These are phyloP conservation scores for Alternaria atra DNA, from an alignment of 2,329 filamentous ascomycete genomes.

Conservation along the genomic window DNA sequence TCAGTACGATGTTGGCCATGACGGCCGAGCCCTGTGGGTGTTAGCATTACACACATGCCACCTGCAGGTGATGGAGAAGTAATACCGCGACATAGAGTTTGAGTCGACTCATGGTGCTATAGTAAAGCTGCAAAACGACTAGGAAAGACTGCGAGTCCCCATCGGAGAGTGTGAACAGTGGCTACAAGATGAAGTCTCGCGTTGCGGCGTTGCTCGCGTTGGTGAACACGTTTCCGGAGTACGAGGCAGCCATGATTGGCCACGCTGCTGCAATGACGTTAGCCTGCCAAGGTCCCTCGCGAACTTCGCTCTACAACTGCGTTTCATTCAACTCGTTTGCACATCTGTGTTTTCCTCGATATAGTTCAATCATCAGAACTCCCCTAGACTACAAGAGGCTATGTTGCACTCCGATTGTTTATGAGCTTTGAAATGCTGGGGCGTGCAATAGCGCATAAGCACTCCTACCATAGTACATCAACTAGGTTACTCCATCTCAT, in stretches of 20 bases:
- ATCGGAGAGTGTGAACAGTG: constrained; percentile 16
- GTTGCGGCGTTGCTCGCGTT: constrained; percentile 23
- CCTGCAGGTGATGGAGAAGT: neutral
- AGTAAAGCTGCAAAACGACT: constrained; percentile 14
- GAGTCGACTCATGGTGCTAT: constrained; percentile 43
- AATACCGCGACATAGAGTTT: constrained; percentile 48
- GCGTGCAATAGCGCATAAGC: neutral
- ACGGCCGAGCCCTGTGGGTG: constrained; percentile 70
- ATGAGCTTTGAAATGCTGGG: neutral
- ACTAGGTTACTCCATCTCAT: neutral
- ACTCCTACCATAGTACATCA: neutral
- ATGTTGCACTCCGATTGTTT: neutral
- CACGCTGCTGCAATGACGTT: constrained; percentile 9
- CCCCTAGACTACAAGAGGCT: neutral
- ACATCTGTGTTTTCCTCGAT: neutral
- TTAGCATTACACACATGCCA: constrained; percentile 24
- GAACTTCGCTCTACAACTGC: neutral
- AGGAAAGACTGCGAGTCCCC: constrained; percentile 23
- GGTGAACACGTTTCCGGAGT: neutral
- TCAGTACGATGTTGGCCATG: constrained; percentile 82
- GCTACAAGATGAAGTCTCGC: constrained; percentile 16
- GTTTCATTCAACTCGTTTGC: neutral
- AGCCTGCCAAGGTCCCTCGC: constrained; percentile 3
- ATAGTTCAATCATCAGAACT: neutral
- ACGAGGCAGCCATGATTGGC: constrained; percentile 11